phyloP scores from a whole-genome alignment of 139 green algal species.

The Chlorella vulgaris region DNA sequence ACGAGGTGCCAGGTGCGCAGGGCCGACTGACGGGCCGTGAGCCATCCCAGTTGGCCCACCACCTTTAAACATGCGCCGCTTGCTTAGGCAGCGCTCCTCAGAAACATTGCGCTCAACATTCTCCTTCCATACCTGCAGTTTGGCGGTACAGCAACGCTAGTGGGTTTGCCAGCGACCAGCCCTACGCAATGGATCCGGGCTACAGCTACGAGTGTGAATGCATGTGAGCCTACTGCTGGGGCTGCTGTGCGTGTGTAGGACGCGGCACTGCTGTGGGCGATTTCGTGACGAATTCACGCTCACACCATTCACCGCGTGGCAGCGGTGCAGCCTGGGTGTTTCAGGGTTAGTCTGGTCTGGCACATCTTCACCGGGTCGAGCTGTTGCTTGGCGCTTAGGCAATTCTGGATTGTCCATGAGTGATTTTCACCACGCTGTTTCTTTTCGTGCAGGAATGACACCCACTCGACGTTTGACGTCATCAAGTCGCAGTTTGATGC shows the following conservation, averaged over 20 bases:
- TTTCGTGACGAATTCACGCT: no score
- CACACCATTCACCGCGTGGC: no score
- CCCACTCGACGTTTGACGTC: not conserved
- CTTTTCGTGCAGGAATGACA: slow-evolving; percentile 10
- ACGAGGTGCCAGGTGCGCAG: slow-evolving; percentile 7
- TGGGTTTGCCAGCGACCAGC: not conserved
- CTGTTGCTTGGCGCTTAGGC: no score
- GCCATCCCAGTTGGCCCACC: not conserved
- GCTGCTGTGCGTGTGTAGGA: no score
- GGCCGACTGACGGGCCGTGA: not conserved
- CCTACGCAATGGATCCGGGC: slow-evolving; percentile 16
- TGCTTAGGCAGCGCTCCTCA: not conserved
- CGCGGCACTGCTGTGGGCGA: no score
- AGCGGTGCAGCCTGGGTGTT: no score
- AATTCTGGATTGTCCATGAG: no score
- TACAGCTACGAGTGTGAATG: slow-evolving; percentile 13
- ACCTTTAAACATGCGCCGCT: not conserved
- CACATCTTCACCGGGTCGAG: no score
- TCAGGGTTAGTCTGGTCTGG: no score
- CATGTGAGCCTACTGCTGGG: slow-evolving; percentile 14
- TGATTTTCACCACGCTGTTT: no score
- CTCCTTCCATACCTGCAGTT: not conserved
- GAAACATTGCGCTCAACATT: not conserved
- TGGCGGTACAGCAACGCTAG: slow-evolving; percentile 11
- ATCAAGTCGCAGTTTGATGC: slow-evolving; percentile 14